phyloP scores from a whole-genome alignment of 2,329 filamentous ascomycete species.

The Mycocentrospora acerina region DNA sequence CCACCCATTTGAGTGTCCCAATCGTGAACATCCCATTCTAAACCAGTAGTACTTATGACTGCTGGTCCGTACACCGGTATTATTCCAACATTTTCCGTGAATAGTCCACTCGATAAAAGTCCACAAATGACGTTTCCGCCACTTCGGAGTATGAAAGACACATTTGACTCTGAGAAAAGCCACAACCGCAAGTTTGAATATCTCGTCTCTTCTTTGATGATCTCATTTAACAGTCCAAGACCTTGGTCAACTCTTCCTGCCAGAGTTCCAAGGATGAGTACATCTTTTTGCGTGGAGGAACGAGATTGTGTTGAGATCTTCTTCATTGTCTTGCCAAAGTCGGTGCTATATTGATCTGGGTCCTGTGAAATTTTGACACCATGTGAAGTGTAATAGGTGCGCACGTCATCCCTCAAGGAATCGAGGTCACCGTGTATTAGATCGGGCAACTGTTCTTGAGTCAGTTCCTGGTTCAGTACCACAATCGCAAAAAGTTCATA shows the following conservation, averaged over 20 bases:
- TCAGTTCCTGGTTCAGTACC: constrained; percentile 11
- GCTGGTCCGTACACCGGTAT: constrained; percentile 79
- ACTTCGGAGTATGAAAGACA: constrained; percentile 77
- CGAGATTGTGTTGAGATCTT: constrained; percentile 51
- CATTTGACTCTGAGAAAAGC: constrained; percentile 76
- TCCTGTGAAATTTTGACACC: constrained; percentile 67
- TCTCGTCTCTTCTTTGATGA: constrained; percentile 58
- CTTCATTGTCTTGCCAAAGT: constrained; percentile 82
- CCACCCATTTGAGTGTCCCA: constrained; percentile 66
- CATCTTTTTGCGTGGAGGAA: constrained; percentile 49
- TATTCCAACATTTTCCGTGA: constrained; percentile 82
- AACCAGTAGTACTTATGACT: constrained; percentile 73
- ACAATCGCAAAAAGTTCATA: constrained; percentile 14
- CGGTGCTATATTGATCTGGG: constrained; percentile 82
- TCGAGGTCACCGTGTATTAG: constrained; percentile 89
- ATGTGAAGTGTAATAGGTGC: constrained; percentile 65
- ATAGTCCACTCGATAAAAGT: constrained; percentile 52
- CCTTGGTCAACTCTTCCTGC: constrained; percentile 92
- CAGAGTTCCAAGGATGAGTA: constrained; percentile 82
- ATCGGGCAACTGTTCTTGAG: constrained; percentile 44
- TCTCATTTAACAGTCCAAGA: constrained; percentile 82
- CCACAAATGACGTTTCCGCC: constrained; percentile 70
- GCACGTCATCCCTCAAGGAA: constrained; percentile 67
- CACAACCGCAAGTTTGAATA: constrained; percentile 60
- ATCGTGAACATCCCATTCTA: constrained; percentile 87